These are phyloP conservation scores for Fusarium solani-melongenae DNA, from an alignment of 2,329 filamentous ascomycete species.

Conservation along the genomic window DNA sequence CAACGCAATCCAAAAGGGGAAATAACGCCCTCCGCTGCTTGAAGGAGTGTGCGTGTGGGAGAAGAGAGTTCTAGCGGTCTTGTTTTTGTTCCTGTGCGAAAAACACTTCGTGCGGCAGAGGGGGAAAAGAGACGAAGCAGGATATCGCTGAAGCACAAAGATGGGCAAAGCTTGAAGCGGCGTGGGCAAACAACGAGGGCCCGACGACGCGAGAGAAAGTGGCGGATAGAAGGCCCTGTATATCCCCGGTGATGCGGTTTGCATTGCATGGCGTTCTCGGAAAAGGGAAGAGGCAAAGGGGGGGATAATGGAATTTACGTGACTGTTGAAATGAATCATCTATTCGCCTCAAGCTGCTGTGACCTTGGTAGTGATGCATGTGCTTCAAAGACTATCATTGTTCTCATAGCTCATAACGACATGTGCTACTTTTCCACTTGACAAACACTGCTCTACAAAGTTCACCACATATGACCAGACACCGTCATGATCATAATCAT, in stretches of 20 bases:
- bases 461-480: background rate
- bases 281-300: conserved; percentile 46
- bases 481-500: background rate
- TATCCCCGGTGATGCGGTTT: conserved; percentile 52
- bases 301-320: conserved; percentile 47
- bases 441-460: background rate
- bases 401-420: conserved; percentile 33
- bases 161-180: conserved; percentile 29
- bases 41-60: conserved; percentile 1
- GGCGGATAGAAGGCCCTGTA: conserved; percentile 39
- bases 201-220: conserved; percentile 18
- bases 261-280: conserved; percentile 54
- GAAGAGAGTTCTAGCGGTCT: background rate
- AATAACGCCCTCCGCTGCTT: conserved; percentile 35
- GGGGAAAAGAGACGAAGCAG: conserved; percentile 7
- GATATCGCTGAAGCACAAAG: conserved; percentile 25
- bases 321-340: conserved; percentile 46
- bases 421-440: conserved; percentile 2
- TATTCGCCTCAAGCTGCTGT: conserved; percentile 25
- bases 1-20: conserved; percentile 31
- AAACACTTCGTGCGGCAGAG: background rate
- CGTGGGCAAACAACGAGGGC: conserved; percentile 25
- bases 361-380: background rate
- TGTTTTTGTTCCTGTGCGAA: background rate
- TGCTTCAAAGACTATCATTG: conserved; percentile 16